Evolutionary conservation across 371 early-diverging fungal genomes (phyloP).

Genomic region (Dinochytrium kinnereticum): DNA sequence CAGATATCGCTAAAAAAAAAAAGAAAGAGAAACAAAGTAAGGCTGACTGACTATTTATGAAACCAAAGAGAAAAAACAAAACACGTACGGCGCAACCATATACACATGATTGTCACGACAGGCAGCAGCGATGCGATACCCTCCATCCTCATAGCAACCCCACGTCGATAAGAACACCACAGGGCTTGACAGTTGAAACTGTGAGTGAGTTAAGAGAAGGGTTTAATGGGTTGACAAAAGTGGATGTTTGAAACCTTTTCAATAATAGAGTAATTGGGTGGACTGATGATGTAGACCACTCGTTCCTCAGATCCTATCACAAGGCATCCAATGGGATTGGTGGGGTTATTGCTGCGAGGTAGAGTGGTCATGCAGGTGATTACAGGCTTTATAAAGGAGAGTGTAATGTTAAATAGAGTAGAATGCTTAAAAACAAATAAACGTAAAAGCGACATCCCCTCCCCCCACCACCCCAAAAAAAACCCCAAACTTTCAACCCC

Average conservation of each 20-base stretch:
- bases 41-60: too few species aligned
- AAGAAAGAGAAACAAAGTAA: neutral
- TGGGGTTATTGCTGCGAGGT: neutral
- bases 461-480: too few species aligned
- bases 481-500: too few species aligned
- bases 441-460: too few species aligned
- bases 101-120: constrained; percentile 11
- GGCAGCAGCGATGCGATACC: constrained; percentile 3
- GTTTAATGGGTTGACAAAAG: neutral
- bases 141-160: constrained; percentile 21
- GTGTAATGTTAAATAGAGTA: neutral
- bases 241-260: constrained; percentile 11
- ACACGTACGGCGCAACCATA: constrained; percentile 10
- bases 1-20: neutral
- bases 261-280: constrained; percentile 28
- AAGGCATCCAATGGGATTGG: constrained; percentile 7
- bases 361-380: constrained; percentile 23
- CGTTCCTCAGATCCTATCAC: constrained; percentile 29
- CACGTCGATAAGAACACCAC: constrained; percentile 4
- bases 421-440: neutral
- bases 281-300: constrained; percentile 28
- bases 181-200: constrained; percentile 8
- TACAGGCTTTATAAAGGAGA: neutral
- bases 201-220: neutral
- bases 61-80: too few species aligned